Base-by-base conservation (phyloP, 169 alveolate species). In the Miamiensis avidus region DNA sequence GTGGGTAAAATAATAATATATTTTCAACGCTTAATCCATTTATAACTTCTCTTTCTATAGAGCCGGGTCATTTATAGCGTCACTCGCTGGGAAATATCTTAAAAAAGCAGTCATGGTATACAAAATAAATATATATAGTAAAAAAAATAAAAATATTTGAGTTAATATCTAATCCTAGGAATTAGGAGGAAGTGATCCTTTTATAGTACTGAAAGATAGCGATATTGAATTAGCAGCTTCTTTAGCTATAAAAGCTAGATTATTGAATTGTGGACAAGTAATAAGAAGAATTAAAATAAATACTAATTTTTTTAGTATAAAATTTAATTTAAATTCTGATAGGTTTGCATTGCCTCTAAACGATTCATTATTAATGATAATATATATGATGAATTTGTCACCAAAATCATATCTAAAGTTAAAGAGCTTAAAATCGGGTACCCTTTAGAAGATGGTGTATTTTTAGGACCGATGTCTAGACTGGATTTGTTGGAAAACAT, bases 171-270 rank as follows among this genome's bases (percentile, higher is more conserved):
- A 11, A 11, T 11, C 4, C 20, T 49, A 49, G 69, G 96, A 92
- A 75, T 86, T 92, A 29, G 96, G 96, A 31, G 96, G 96, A 16
- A 82, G 92, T 64, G 96, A 92, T 78, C 91, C 96, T 6, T 92
- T 90, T 74, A 88, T 92, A 34, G 93, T 92, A 26, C 81, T 90
- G 16, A 83, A 85, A 31, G 96, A 90, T 74, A 94, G 93, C 1
- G 93, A 92, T 76, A 28, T 86, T 1, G 72, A 83, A n/a, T 26
- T 64, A 28, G 94, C 94, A 29, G 91, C 82, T 11, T 32, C 75
- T 30, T 65, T 64, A 31, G 90, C 86, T 0, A 83, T 81, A 16
- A 26, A 34, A n/a, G 93, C 85, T 64, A 88, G 93, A 79, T 29
- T 88, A 0, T 49, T n/a, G 0, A 82, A 77, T 0, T 73, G 31